phyloP scores from a whole-genome alignment of 345 rosid genomes.

The Triadica sebifera region DNA sequence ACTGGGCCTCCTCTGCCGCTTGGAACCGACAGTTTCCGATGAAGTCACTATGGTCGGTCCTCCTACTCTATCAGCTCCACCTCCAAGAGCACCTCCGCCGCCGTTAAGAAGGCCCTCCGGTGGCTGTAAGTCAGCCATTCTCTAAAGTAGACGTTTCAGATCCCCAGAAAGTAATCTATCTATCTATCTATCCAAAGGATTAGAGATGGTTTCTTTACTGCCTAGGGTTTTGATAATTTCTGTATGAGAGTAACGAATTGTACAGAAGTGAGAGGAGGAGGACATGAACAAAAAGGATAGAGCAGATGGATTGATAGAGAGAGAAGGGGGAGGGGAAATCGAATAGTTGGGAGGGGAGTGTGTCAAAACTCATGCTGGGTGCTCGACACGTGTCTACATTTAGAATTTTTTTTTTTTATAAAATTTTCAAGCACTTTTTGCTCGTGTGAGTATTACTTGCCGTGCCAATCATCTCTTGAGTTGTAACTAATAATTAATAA shows the following conservation, averaged over 20 bases:
- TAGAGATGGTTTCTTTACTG: no score
- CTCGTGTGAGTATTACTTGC: neutral
- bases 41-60: slow-evolving; percentile 34
- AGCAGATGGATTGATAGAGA: neutral
- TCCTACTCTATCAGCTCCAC: slow-evolving; percentile 13
- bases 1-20: slow-evolving; percentile 84
- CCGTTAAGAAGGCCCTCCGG: slow-evolving; percentile 52
- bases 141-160: neutral
- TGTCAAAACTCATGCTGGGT: slow-evolving; percentile 12
- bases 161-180: neutral
- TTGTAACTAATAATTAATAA: no score
- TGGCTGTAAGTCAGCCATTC: slow-evolving; percentile 58
- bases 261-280: neutral
- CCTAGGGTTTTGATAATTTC: neutral
- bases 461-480: no score
- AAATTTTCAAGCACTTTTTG: neutral
- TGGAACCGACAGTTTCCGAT: slow-evolving; percentile 57
- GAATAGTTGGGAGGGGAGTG: neutral
- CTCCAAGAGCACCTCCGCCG: slow-evolving; percentile 31
- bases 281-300: neutral
- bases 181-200: neutral
- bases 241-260: neutral
- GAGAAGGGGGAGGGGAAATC: neutral
- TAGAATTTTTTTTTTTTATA: neutral
- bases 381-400: slow-evolving; percentile 19